phyloP scores from a whole-genome alignment of 164 flowering plant genomes.

The Vitis cinerea region DNA sequence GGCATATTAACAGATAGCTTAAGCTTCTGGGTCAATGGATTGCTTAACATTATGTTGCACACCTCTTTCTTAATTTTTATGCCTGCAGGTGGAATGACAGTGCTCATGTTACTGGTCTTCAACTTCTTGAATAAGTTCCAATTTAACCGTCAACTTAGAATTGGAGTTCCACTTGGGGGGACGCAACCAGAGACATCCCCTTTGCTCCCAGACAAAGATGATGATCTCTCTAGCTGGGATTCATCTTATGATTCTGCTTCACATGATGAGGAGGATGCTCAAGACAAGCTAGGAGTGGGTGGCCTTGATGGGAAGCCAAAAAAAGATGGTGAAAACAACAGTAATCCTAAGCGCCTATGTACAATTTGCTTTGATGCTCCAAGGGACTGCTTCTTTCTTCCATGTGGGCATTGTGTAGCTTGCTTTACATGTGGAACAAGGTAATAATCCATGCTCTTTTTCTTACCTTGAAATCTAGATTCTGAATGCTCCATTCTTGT shows the following conservation, averaged over 20 bases:
- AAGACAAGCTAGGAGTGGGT: conserved; percentile 29
- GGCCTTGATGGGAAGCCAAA: conserved; percentile 32
- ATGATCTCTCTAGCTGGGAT: conserved; percentile 65
- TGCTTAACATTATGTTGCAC: too few species aligned
- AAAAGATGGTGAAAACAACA: conserved; percentile 48
- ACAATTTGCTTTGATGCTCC: conserved; percentile 85
- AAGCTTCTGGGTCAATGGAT: too few species aligned
- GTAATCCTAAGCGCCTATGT: conserved; percentile 55
- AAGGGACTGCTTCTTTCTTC: conserved; percentile 90
- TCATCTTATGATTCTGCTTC: conserved; percentile 76
- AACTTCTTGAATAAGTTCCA: conserved; percentile 41
- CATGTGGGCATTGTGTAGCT: conserved; percentile 88
- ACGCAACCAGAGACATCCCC: conserved; percentile 50
- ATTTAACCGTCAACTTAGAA: conserved; percentile 21
- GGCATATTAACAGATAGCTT: too few species aligned
- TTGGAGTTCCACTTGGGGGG: conserved; percentile 22
- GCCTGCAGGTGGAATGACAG: conserved; percentile 53
- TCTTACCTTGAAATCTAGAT: not conserved
- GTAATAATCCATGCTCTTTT: conserved; percentile 25
- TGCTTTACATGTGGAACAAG: conserved; percentile 82
- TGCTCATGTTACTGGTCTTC: conserved; percentile 43
- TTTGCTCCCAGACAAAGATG: conserved; percentile 62
- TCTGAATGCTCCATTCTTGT: not conserved
- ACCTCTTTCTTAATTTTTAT: not conserved
- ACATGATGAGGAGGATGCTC: conserved; percentile 54